Percentiles rank a stretch among this genome's conserved stretches.
phyloP scores from a whole-genome alignment of 495 filamentous ascomycete species.

The Beverwykella pulmonaria region DNA sequence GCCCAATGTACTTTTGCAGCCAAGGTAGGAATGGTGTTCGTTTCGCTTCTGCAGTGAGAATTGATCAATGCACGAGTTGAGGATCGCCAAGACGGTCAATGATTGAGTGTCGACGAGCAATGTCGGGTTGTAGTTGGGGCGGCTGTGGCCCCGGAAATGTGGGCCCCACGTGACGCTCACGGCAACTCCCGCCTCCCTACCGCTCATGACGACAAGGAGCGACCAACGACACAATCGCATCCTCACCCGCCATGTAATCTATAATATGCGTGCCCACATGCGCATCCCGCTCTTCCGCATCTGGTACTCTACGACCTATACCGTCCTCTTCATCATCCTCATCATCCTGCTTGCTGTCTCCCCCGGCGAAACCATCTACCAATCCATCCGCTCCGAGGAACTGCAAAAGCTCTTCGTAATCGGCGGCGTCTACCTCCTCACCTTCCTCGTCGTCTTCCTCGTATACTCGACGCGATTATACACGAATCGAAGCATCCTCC shows the following conservation, averaged over 20 bases:
- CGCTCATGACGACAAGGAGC: neutral
- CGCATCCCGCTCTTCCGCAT: constrained; percentile 68
- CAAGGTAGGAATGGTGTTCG: neutral
- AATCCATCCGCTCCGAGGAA: constrained; percentile 65
- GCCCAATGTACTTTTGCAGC: neutral
- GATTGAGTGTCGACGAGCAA: no score
- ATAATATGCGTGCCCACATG: constrained; percentile 44
- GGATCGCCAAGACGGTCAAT: no score
- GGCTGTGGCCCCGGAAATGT: no score
- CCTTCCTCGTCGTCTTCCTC: constrained; percentile 68
- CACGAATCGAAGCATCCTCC: constrained; percentile 74
- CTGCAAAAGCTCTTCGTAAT: constrained; percentile 85
- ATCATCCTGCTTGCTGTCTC: constrained; percentile 75
- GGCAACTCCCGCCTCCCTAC: neutral
- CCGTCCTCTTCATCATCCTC: constrained; percentile 72
- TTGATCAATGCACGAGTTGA: no score
- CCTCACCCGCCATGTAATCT: constrained; percentile 19
- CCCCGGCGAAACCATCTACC: constrained; percentile 80
- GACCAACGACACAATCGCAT: neutral
- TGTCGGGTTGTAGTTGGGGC: no score
- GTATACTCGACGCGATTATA: constrained; percentile 89
- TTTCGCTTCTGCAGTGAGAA: no score
- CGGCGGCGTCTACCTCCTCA: constrained; percentile 74
- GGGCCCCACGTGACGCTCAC: neutral
- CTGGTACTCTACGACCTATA: constrained; percentile 80